phyloP scores from a whole-genome alignment of 2,329 filamentous ascomycete genomes.

The Fusarium succisae region DNA sequence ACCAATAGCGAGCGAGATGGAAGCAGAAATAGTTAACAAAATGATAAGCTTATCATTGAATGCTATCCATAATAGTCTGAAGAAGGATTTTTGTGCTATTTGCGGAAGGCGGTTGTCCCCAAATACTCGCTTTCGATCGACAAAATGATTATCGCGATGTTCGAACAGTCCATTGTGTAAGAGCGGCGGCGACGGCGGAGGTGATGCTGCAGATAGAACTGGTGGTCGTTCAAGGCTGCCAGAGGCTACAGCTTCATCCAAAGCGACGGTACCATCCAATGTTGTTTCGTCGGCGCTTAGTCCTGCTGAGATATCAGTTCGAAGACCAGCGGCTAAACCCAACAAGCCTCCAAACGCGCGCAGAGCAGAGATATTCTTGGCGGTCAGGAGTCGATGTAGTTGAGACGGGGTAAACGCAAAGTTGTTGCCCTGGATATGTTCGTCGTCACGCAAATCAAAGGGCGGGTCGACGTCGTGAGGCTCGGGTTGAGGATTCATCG shows the following conservation, averaged over 20 bases:
- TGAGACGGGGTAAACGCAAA: slow-evolving; percentile 66
- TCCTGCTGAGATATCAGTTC: slow-evolving; percentile 58
- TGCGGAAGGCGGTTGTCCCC: slow-evolving; percentile 67
- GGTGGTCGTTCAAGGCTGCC: slow-evolving; percentile 46
- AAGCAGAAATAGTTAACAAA: slow-evolving; percentile 73
- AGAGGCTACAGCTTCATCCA: slow-evolving; percentile 59
- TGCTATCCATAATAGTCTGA: slow-evolving; percentile 76
- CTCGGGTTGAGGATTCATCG: slow-evolving; percentile 12
- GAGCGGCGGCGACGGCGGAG: slow-evolving; percentile 34
- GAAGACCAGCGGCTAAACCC: slow-evolving; percentile 62
- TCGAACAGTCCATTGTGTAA: slow-evolving; percentile 45
- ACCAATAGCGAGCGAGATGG: slow-evolving; percentile 78
- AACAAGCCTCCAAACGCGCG: slow-evolving; percentile 62
- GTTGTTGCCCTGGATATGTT: slow-evolving; percentile 49
- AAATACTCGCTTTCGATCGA: slow-evolving; percentile 75
- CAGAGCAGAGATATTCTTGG: slow-evolving; percentile 59
- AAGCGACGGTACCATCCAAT: slow-evolving; percentile 56
- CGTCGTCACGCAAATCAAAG: slow-evolving; percentile 43
- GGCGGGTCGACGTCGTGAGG: slow-evolving; percentile 1
- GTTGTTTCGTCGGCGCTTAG: slow-evolving; percentile 60
- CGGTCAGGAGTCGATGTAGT: slow-evolving; percentile 62
- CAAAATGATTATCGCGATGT: slow-evolving; percentile 39
- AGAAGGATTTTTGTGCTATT: slow-evolving; percentile 74
- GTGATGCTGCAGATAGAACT: slow-evolving; percentile 27
- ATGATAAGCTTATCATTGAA: slow-evolving; percentile 86